Percentiles rank a stretch among this genome's conserved stretches.
Conservation (phyloP, 2,329 filamentous ascomycete genomes). For the Pyrenochaeta sp. region DNA sequence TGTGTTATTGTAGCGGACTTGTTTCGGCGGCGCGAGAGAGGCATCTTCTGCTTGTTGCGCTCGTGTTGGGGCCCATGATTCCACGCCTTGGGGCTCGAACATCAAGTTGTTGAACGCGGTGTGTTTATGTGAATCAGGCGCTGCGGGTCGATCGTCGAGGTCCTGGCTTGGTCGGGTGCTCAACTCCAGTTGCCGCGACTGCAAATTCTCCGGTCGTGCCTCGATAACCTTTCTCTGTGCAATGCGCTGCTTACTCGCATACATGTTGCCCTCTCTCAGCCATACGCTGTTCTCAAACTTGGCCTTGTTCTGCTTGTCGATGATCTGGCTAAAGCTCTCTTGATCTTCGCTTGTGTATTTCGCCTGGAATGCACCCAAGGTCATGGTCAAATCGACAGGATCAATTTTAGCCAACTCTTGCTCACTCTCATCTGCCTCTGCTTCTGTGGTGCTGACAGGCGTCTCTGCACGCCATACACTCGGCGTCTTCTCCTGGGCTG, state of each 20-base stretch:
- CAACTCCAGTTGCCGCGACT: slow-evolving; percentile 47
- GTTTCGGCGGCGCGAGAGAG: slow-evolving; percentile 78
- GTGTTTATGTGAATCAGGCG: slow-evolving; percentile 74
- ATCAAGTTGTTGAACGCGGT: slow-evolving; percentile 83
- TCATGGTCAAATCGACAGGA: slow-evolving; percentile 77
- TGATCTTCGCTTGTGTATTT: slow-evolving; percentile 98
- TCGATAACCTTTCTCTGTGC: slow-evolving; percentile 78
- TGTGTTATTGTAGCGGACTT: slow-evolving; percentile 83
- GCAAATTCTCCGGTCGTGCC: slow-evolving; percentile 57
- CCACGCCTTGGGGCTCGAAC: slow-evolving; percentile 76
- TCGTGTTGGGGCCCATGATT: slow-evolving; percentile 65
- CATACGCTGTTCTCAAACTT: slow-evolving; percentile 85
- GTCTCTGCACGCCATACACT: slow-evolving; percentile 74
- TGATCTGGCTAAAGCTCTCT: slow-evolving; percentile 90
- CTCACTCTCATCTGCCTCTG: slow-evolving; percentile 39
- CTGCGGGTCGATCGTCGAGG: slow-evolving; percentile 76
- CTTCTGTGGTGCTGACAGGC: slow-evolving; percentile 66
- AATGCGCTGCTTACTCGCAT: slow-evolving; percentile 70
- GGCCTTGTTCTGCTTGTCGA: slow-evolving; percentile 90
- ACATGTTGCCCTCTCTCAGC: slow-evolving; percentile 88
- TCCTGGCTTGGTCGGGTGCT: slow-evolving; percentile 68
- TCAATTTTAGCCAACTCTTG: slow-evolving; percentile 53
- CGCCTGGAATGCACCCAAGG: slow-evolving; percentile 83
- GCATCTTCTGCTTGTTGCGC: slow-evolving; percentile 73
- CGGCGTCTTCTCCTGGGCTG: slow-evolving; percentile 64